Evolutionary conservation across 495 filamentous ascomycete species (phyloP).

Genomic region (Zalerion maritima): DNA sequence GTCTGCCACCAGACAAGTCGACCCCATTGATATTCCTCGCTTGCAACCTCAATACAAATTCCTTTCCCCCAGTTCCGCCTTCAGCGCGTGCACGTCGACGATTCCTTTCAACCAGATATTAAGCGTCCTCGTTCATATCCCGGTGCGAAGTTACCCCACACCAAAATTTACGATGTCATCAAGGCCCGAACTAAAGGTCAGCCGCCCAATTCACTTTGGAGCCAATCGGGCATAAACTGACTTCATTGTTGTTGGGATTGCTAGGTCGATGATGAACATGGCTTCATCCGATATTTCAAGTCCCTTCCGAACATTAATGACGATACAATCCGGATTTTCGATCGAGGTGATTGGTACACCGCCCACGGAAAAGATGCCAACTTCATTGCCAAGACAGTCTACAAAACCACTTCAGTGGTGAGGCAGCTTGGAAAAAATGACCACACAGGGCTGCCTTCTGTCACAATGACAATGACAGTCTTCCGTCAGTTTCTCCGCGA

Average conservation of each 20-base stretch:
- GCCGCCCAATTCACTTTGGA: slow-evolving; percentile 1
- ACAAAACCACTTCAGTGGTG: slow-evolving; percentile 93
- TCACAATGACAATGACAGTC: slow-evolving; percentile 84
- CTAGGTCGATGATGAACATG: slow-evolving; percentile 87
- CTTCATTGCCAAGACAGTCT: slow-evolving; percentile 87
- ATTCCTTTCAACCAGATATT: too few species aligned
- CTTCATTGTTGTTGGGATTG: not conserved
- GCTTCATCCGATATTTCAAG: slow-evolving; percentile 91
- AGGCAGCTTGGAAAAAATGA: slow-evolving; percentile 75
- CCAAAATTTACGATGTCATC: slow-evolving; percentile 60
- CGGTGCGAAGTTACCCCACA: slow-evolving; percentile 6
- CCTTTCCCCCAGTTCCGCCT: too few species aligned
- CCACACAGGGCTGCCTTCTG: slow-evolving; percentile 71
- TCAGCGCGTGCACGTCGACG: too few species aligned
- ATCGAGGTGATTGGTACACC: slow-evolving; percentile 89
- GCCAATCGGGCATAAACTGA: slow-evolving; percentile 1
- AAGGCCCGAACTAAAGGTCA: slow-evolving; percentile 76
- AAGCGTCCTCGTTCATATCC: not conserved
- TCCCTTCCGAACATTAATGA: slow-evolving; percentile 50
- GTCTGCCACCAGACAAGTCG: too few species aligned
- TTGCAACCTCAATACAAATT: slow-evolving; percentile 1
- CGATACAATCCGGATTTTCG: slow-evolving; percentile 78
- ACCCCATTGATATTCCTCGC: not conserved
- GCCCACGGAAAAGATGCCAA: slow-evolving; percentile 84
- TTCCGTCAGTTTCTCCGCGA: slow-evolving; percentile 94